Percentiles rank a stretch among this genome's conserved stretches.
Conservation (phyloP, 1,139 yeast genomes). For the Yamadazyma spencermartinsiae region DNA sequence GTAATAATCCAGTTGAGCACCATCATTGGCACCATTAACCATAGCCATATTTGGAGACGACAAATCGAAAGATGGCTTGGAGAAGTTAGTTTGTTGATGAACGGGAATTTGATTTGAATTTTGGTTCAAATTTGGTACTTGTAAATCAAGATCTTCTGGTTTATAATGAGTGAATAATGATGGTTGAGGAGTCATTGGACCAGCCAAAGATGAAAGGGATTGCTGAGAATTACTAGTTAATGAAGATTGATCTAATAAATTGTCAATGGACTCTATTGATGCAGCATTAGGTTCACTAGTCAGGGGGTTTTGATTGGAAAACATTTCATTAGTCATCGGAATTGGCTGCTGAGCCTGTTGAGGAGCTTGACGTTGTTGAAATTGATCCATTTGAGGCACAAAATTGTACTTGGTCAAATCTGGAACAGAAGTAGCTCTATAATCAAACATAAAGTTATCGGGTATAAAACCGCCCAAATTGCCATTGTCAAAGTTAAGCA, state of each 20-base stretch:
- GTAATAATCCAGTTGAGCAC: conserved; percentile 1
- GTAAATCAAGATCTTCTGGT: conserved; percentile 2
- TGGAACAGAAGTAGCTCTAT: conserved; percentile 30
- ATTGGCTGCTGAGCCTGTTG: not conserved
- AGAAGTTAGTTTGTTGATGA: conserved; percentile 1
- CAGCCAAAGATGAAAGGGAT: conserved; percentile 3
- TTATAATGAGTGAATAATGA: conserved; percentile 1
- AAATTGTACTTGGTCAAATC: conserved; percentile 23
- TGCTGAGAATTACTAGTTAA: conserved; percentile 1
- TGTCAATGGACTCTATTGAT: not conserved
- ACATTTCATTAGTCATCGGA: not conserved
- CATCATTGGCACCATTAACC: not conserved
- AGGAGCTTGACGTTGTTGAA: conserved; percentile 4
- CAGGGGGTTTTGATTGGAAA: not conserved
- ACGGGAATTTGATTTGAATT: not conserved
- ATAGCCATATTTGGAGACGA: not conserved
- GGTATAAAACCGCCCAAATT: conserved; percentile 3
- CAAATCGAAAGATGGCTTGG: conserved; percentile 1
- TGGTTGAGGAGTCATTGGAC: conserved; percentile 3
- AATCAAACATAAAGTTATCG: conserved; percentile 5
- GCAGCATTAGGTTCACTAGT: not conserved
- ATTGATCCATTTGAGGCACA: conserved; percentile 9
- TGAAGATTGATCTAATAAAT: not conserved
- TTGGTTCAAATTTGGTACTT: not conserved
- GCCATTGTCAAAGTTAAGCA: not conserved